phyloP scores from a whole-genome alignment of 2,329 filamentous ascomycete species.

The Pseudopyricularia cyperi region DNA sequence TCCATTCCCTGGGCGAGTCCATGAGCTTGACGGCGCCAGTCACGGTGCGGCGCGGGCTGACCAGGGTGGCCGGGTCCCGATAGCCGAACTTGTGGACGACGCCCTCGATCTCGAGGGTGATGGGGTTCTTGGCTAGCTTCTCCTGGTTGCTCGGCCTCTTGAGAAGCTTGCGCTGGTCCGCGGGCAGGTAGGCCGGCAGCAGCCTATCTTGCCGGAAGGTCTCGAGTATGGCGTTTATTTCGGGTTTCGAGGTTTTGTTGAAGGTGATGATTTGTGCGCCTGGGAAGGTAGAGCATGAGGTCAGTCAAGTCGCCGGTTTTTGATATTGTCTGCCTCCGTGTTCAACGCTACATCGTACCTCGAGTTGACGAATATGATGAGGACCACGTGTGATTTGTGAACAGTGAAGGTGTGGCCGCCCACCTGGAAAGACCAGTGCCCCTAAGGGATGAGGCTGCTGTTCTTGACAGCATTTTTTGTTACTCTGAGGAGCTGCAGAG shows the following conservation, averaged over 20 bases:
- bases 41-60: conserved; percentile 25
- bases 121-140: conserved; percentile 38
- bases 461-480: not conserved
- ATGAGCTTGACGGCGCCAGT: conserved; percentile 28
- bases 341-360: not conserved
- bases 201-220: conserved; percentile 45
- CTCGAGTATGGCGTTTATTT: conserved; percentile 39
- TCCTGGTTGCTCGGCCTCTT: conserved; percentile 31
- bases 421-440: not conserved
- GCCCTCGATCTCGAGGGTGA: conserved; percentile 45
- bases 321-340: not conserved
- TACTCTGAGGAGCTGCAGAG: not conserved
- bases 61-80: conserved; percentile 26
- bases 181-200: conserved; percentile 45
- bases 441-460: not conserved
- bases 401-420: not conserved
- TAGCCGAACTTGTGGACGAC: conserved; percentile 38
- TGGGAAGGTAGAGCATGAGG: not conserved
- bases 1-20: conserved; percentile 34
- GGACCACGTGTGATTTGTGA: not conserved
- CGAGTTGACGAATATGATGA: not conserved
- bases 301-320: not conserved
- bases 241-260: conserved; percentile 32
- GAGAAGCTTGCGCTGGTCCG: conserved; percentile 38
- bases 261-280: conserved; percentile 28